Conservation (phyloP, 176 grass and related monocot species). For the Urochloa ruziziensis region DNA sequence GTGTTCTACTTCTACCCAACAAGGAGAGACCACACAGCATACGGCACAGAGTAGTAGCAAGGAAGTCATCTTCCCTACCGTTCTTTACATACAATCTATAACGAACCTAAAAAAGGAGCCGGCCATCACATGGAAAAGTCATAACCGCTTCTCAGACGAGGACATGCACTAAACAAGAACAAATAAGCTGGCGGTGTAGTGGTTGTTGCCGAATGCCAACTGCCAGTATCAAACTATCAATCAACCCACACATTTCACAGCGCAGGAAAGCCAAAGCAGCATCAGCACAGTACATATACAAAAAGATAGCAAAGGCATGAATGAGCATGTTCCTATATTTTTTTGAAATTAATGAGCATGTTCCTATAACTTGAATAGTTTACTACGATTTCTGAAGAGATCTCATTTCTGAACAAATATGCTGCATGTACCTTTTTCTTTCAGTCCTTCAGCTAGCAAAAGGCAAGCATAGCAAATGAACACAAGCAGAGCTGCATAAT, state of each 20-base stretch:
- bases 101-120: neutral
- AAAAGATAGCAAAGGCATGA: neutral
- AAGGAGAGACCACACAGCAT: neutral
- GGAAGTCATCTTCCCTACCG: neutral
- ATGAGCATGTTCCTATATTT: too few relatives aligned
- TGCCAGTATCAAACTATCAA: neutral
- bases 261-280: neutral
- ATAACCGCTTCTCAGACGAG: neutral
- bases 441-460: neutral
- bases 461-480: neutral
- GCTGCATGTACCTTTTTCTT: neutral
- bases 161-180: neutral
- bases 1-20: neutral
- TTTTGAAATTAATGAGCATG: too few relatives aligned
- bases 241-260: neutral
- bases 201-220: neutral
- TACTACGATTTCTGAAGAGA: neutral
- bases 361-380: neutral
- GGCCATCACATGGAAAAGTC: neutral
- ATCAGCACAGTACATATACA: neutral
- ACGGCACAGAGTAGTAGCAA: neutral
- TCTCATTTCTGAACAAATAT: neutral
- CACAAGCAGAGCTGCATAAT: neutral
- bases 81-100: neutral
- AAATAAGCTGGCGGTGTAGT: neutral